A percentile compares a stretch with the other conserved stretches of the same genome.
These are phyloP conservation scores for Trichophyton verrucosum DNA, from an alignment of 2,329 filamentous ascomycete genomes.

Conservation along the genomic window DNA sequence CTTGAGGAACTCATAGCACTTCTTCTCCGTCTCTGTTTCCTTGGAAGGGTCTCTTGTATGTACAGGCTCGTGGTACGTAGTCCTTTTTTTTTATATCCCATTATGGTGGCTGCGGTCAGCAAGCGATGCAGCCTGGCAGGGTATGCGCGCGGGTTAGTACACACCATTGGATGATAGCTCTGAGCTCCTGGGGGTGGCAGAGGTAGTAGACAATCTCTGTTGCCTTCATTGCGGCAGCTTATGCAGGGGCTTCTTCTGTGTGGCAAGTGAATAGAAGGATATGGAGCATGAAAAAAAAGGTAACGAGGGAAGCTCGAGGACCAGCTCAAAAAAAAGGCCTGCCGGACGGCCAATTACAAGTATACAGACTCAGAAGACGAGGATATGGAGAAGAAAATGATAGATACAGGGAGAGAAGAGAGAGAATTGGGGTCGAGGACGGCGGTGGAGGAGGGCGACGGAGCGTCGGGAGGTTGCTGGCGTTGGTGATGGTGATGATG, in stretches of 20 bases:
- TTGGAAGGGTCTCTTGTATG: slow-evolving; percentile 67
- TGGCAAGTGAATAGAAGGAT: neutral
- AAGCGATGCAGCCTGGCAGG: neutral
- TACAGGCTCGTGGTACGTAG: slow-evolving; percentile 90
- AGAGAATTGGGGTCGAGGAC: slow-evolving; percentile 11
- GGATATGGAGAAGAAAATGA: neutral
- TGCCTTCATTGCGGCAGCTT: slow-evolving; percentile 27
- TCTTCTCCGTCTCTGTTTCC: slow-evolving; percentile 59
- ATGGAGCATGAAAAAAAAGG: slow-evolving; percentile 11
- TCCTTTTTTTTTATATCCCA: slow-evolving; percentile 44
- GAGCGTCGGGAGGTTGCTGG: too few species aligned
- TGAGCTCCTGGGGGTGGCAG: slow-evolving; percentile 64
- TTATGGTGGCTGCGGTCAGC: neutral
- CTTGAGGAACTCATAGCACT: slow-evolving; percentile 78
- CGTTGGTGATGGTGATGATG: too few species aligned
- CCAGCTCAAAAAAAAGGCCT: neutral
- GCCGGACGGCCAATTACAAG: slow-evolving; percentile 10
- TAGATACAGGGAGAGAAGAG: neutral
- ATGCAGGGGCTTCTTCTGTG: neutral
- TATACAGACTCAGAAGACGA: neutral
- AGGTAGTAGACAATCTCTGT: slow-evolving; percentile 55
- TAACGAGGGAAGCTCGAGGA: slow-evolving; percentile 10
- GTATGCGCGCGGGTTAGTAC: slow-evolving; percentile 15
- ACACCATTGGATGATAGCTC: slow-evolving; percentile 81
- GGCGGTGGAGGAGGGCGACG: neutral